Conservation (phyloP, 2,329 filamentous ascomycete genomes). For the Alternaria gaisen region DNA sequence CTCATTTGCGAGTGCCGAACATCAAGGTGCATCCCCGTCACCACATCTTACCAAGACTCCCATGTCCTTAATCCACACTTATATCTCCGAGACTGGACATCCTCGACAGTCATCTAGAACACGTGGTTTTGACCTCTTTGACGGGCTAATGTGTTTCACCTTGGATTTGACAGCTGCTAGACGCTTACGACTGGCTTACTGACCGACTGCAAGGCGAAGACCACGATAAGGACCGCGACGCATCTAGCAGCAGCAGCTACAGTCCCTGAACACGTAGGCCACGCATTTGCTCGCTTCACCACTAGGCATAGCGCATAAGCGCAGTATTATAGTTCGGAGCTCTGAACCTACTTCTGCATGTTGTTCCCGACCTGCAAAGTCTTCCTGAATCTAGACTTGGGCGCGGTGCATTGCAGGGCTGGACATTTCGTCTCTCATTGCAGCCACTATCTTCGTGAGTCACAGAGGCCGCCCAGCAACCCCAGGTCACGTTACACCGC, state of each 20-base stretch:
- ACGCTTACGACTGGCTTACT: background rate
- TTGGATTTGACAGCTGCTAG: background rate
- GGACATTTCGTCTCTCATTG: background rate
- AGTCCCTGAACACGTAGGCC: constrained; percentile 2
- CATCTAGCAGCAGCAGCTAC: background rate
- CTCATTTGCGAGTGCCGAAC: constrained; percentile 12
- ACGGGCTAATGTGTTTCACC: constrained; percentile 3
- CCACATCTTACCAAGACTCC: background rate
- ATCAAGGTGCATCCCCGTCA: constrained; percentile 11
- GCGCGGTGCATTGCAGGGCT: constrained; percentile 1
- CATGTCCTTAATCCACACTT: background rate
- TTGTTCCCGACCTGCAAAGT: background rate
- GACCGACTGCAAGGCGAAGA: background rate
- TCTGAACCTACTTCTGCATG: background rate
- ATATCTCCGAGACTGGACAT: background rate
- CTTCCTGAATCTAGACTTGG: constrained; percentile 1
- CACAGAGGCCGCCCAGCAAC: constrained; percentile 6
- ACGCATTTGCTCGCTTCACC: constrained; percentile 8
- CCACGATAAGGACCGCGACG: constrained; percentile 4
- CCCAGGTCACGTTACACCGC: constrained; percentile 24
- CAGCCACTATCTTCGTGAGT: constrained; percentile 17
- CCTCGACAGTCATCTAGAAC: constrained; percentile 1
- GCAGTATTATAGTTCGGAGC: constrained; percentile 3
- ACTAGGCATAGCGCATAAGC: background rate
- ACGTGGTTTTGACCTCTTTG: background rate